These are phyloP conservation scores for Talaromyces sp. DNA, from an alignment of 2,329 filamentous ascomycete species.

Conservation along the genomic window DNA sequence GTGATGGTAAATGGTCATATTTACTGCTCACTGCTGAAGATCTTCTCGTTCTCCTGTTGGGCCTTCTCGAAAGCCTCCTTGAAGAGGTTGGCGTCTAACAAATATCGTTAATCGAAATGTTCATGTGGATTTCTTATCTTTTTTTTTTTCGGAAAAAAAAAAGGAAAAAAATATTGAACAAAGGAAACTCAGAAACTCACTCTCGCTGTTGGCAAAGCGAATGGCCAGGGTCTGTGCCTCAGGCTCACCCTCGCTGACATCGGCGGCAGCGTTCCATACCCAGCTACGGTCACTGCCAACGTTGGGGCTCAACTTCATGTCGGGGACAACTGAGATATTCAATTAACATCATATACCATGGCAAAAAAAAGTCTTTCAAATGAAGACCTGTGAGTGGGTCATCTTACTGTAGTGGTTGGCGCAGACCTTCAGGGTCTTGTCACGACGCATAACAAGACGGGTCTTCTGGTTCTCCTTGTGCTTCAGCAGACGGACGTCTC, in stretches of 20 bases:
- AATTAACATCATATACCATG: conserved; percentile 1
- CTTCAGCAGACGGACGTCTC: conserved; percentile 94
- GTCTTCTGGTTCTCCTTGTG: conserved; percentile 99
- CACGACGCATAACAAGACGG: conserved; percentile 94
- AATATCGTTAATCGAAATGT: conserved; percentile 18
- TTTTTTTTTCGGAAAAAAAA: not conserved
- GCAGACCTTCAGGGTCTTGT: conserved; percentile 99
- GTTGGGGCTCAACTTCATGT: conserved; percentile 98
- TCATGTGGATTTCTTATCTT: not conserved
- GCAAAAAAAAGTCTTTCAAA: too few species aligned
- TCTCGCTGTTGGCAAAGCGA: conserved; percentile 96
- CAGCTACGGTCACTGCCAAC: conserved; percentile 97
- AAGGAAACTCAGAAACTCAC: too few species aligned
- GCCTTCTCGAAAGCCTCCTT: conserved; percentile 98
- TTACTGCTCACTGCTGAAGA: conserved; percentile 63
- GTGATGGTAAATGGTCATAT: conserved; percentile 6
- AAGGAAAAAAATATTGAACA: too few species aligned
- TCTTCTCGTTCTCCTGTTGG: conserved; percentile 89
- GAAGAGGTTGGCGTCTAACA: conserved; percentile 87
- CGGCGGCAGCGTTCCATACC: conserved; percentile 98
- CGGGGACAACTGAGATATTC: conserved; percentile 73
- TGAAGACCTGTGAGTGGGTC: not conserved
- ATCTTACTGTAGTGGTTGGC: conserved; percentile 97
- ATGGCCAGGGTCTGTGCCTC: conserved; percentile 96
- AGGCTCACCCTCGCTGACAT: conserved; percentile 96